Evolutionary conservation across 345 rosid species (phyloP).

Genomic region (Schrenkiella parvula): DNA sequence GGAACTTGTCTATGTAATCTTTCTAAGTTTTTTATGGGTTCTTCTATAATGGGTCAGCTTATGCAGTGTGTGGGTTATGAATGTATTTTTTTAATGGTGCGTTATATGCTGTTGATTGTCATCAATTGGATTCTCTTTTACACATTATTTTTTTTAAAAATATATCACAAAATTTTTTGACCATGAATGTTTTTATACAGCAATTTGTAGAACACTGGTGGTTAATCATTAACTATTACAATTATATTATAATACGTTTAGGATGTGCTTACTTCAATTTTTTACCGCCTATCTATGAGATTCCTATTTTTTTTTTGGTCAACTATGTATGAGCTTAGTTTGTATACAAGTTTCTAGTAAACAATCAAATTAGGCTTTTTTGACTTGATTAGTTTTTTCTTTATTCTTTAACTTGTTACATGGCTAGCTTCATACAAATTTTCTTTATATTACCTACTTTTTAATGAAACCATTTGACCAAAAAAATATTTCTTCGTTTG

Average conservation of each 20-base stretch:
- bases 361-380: not conserved
- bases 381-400: not conserved
- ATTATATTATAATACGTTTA: not conserved
- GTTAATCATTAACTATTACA: not conserved
- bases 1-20: constrained; percentile 17
- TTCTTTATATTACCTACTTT: not conserved
- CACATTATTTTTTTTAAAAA: not conserved
- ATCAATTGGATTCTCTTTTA: not conserved
- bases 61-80: not conserved
- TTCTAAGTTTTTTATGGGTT: constrained; percentile 2
- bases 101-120: not conserved
- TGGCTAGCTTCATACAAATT: not conserved
- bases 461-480: not conserved
- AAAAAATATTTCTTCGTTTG: no score
- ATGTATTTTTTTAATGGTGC: not conserved
- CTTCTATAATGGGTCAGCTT: not conserved
- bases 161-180: not conserved
- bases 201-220: not conserved
- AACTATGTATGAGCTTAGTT: not conserved
- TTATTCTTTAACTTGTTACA: no score
- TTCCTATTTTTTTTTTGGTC: no score
- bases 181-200: not conserved
- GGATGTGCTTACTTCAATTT: not conserved
- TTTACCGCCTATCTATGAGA: not conserved
- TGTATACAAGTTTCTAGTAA: not conserved